Base-by-base conservation (phyloP, 2,329 filamentous ascomycete species). In the Scopulariopsis brevicaulis region DNA sequence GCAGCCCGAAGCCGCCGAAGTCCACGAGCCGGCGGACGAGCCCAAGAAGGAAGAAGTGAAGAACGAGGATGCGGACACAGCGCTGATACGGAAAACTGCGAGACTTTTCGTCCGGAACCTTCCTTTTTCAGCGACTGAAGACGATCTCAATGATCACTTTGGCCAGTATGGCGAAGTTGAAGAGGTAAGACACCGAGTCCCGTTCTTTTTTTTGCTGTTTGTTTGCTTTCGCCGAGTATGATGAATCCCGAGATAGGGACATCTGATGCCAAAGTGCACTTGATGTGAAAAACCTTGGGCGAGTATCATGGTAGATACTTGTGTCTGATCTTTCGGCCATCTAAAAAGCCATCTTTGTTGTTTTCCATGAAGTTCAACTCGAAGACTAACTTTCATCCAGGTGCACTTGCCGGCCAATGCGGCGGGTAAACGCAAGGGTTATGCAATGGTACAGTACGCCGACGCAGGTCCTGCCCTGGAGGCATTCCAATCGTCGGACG, bases 181-280 rank as follows among this genome's bases (percentile, higher is more conserved):
- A 79, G 93, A 97, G 86, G 94, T 97, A 85, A 80, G 89, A 74
- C 63, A 20, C 20, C 24, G 35, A 34, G 58, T 50, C 51, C 32
- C 53, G 46, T 40, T 8, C 5, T 34, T n/a, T 64, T 67, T 62
- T 63, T 54, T 53, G 51, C 15, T 22, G 6, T 51, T 52, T 43
- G 11, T 58, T 37, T 46, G 22, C n/a, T 28, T 54, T 14, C 11
- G 14, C 46, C 40, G 58, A 56, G 15, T 56, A 82, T 93, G 94
- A 97, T 97, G 93, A 97, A 90, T 77, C 83, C 89, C 88, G 35
- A 88, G 94, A 97, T 97, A 97, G 94, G 94, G 94, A 97, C 94
- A 97, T 85, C 93, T 91, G 89, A 96, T 93, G 88, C 88, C 79
- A 66, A 71, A 73, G 68, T 76, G 90, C 89, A 90, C 79, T 78